A percentile compares a stretch with the other conserved stretches of the same genome.
These are phyloP conservation scores for Apiospora marii DNA, from an alignment of 2,329 filamentous ascomycete species.

Conservation along the genomic window DNA sequence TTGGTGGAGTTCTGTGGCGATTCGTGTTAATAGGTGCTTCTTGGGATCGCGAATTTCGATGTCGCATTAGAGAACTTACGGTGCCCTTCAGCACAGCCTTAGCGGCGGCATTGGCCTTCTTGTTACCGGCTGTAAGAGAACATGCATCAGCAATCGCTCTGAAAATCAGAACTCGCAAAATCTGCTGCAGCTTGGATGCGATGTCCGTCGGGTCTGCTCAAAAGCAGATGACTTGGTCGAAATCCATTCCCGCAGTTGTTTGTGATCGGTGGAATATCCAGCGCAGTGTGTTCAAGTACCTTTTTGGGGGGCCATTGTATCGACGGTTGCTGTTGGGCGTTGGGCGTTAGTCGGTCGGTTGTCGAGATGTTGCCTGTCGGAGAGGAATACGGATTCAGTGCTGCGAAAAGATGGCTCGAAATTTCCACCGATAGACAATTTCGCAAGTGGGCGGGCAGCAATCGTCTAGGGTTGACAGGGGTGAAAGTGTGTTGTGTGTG, in stretches of 20 bases:
- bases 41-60: neutral
- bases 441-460: slow-evolving; percentile 17
- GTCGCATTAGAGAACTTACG: slow-evolving; percentile 67
- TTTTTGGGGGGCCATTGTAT: slow-evolving; percentile 53
- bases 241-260: slow-evolving; percentile 26
- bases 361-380: slow-evolving; percentile 24
- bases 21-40: neutral
- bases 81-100: slow-evolving; percentile 92
- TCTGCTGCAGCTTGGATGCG: slow-evolving; percentile 75
- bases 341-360: slow-evolving; percentile 27
- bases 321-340: neutral
- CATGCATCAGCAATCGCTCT: slow-evolving; percentile 77
- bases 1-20: slow-evolving; percentile 68
- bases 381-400: neutral
- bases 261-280: neutral
- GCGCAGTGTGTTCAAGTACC: slow-evolving; percentile 47
- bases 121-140: slow-evolving; percentile 63
- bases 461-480: slow-evolving; percentile 13
- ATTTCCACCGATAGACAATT: slow-evolving; percentile 20
- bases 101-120: slow-evolving; percentile 92
- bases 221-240: slow-evolving; percentile 26
- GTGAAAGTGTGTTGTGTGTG: neutral
- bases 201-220: slow-evolving; percentile 38
- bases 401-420: slow-evolving; percentile 21
- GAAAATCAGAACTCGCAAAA: slow-evolving; percentile 73